Percentiles rank a stretch among this genome's conserved stretches.
Conservation (phyloP, 2,329 filamentous ascomycete genomes). For the Botrytis cinerea region DNA sequence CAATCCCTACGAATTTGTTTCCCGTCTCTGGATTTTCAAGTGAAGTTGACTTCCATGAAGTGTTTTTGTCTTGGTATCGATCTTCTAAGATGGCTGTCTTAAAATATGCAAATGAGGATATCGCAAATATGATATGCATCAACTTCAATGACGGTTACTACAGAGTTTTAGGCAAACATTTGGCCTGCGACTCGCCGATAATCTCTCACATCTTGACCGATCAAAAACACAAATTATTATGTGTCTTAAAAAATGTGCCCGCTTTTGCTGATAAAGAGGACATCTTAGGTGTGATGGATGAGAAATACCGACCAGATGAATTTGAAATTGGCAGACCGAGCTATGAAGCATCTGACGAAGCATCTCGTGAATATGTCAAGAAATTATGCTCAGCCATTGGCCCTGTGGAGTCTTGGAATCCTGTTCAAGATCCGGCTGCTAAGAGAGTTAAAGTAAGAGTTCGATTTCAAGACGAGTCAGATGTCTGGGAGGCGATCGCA, state of each 20-base stretch:
- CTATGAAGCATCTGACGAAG: slow-evolving; percentile 7
- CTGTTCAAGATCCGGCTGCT: background rate
- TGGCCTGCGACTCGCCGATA: background rate
- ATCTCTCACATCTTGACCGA: background rate
- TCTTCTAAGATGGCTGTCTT: background rate
- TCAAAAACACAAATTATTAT: background rate
- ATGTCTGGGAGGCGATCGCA: slow-evolving; percentile 43
- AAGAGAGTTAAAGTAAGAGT: slow-evolving; percentile 44
- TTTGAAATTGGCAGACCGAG: background rate
- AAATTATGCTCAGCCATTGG: background rate
- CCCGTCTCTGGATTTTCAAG: background rate
- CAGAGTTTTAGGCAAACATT: background rate
- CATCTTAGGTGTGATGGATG: background rate
- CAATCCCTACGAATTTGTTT: background rate
- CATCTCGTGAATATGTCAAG: background rate
- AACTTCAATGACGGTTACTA: background rate
- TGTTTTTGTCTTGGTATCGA: background rate
- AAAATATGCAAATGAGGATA: background rate
- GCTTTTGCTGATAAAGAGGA: background rate
- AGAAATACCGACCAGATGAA: background rate
- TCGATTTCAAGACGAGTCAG: slow-evolving; percentile 44
- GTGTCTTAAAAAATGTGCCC: background rate
- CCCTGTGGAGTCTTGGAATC: background rate
- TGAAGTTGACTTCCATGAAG: background rate
- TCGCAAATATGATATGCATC: background rate